Base-by-base conservation (phyloP, 257 asterid species). In the Henckelia pumila region DNA sequence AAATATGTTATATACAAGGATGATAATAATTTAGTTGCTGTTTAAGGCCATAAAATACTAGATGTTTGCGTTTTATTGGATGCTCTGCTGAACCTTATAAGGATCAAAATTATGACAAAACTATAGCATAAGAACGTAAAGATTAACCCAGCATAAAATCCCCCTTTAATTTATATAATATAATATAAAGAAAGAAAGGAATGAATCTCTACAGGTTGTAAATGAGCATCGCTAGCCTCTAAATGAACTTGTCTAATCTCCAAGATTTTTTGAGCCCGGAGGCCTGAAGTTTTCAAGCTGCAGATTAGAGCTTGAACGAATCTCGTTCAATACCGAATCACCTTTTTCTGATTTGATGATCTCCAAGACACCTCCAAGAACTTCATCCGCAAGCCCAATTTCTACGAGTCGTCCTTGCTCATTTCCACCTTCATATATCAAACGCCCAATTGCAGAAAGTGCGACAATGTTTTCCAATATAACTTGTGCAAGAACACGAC, bases 341-440 rank as follows among this genome's bases (percentile, higher is more conserved):
- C 94, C 94, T 64, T 86, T 86, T 44, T 84, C 96, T 0, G 75
- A 73, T 70, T 80, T 64, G 73, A 88, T 78, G 0, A 37, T 69
- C 5, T 82, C 94, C 68, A 86, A 73, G 55, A 76, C 72, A 24
- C 74, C 78, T 60, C 80, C 89, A 3, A 84, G 40, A 23, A 86
- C 84, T 44, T 88, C 88, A 4, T 82, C 85, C 29, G 86, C 96
- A 76, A 86, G 81, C 73, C 96, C 94, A 7, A 44, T 53, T 71
- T 81, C 80, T 5, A 85, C 80, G 25, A 86, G 91, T 6, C 74
- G 69, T 26, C 91, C 89, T 56, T 76, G 73, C 70, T 76, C 87
- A 66, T 82, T 88, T 11, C 91, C 89, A 10, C 88, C 91, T 79
- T 86, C 80, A 4, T 63, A 61, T 64, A 88, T 57, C 69, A 88